Evolutionary conservation across 305 asterid genomes (phyloP).

Genomic region (Striga hermonthica): DNA sequence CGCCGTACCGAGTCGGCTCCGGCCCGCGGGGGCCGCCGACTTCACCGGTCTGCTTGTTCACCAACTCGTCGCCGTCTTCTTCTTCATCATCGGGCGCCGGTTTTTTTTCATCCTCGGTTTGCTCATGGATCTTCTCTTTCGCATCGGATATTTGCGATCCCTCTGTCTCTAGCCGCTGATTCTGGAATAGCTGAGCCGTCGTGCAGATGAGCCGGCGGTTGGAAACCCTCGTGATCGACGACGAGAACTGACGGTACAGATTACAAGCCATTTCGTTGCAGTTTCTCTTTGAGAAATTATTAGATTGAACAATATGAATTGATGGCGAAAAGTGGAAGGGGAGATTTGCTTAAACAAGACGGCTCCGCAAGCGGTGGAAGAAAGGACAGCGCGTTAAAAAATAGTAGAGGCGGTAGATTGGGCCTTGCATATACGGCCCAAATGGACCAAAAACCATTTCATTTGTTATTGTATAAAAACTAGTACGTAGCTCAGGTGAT

Average conservation of each 20-base stretch:
- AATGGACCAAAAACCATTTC: too few species aligned
- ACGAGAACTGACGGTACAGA: slow-evolving; percentile 40
- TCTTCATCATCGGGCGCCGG: slow-evolving; percentile 29
- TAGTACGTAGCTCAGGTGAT: too few species aligned
- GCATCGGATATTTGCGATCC: slow-evolving; percentile 30
- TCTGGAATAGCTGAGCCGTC: slow-evolving; percentile 42
- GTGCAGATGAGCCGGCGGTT: slow-evolving; percentile 51
- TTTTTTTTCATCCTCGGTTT: slow-evolving; percentile 33
- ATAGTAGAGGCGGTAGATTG: not conserved
- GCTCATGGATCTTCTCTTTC: slow-evolving; percentile 31
- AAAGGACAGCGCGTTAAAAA: slow-evolving; percentile 30
- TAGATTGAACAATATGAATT: not conserved
- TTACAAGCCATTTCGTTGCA: slow-evolving; percentile 50
- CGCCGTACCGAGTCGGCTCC: slow-evolving; percentile 92
- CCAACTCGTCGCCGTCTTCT: slow-evolving; percentile 27
- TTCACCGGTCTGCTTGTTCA: slow-evolving; percentile 64
- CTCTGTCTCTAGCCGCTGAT: slow-evolving; percentile 35
- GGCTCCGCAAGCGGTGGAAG: slow-evolving; percentile 23
- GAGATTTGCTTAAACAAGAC: not conserved
- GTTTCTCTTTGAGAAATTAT: not conserved
- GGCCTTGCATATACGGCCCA: not conserved
- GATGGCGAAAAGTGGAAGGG: not conserved
- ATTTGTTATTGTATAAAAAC: too few species aligned
- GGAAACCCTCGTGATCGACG: slow-evolving; percentile 35
- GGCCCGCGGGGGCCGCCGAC: slow-evolving; percentile 91